A percentile compares a stretch with the other conserved stretches of the same genome.
Evolutionary conservation across 768 basidiomycete genomes (phyloP).

Genomic region (Mrakia frigida): DNA sequence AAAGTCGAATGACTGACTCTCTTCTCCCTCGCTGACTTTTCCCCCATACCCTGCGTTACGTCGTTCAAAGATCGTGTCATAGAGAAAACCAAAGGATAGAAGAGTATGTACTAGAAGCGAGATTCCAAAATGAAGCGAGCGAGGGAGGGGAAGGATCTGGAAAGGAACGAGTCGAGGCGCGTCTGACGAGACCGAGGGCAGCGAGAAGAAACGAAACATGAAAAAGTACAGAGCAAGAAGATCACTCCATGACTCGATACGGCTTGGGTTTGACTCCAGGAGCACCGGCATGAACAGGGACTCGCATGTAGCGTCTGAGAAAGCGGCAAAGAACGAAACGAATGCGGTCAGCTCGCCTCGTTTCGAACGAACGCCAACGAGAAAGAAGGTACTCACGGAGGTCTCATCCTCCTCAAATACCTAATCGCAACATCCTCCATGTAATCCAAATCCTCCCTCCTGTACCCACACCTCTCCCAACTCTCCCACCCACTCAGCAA

Average conservation of each 20-base stretch:
- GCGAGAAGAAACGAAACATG: neutral
- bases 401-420: constrained; percentile 82
- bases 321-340: neutral
- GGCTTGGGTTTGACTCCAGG: constrained; percentile 40
- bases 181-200: neutral
- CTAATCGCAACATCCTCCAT: constrained; percentile 84
- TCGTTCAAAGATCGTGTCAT: too few species aligned
- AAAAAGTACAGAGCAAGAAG: neutral
- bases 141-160: too few species aligned
- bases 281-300: constrained; percentile 42
- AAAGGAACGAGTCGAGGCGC: too few species aligned
- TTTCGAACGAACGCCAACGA: constrained; percentile 4
- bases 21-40: too few species aligned
- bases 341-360: constrained; percentile 4
- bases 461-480: constrained; percentile 76
- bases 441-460: constrained; percentile 57
- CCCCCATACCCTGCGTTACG: too few species aligned
- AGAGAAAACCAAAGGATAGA: too few species aligned
- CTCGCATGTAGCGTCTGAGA: constrained; percentile 41
- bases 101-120: too few species aligned
- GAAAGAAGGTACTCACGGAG: constrained; percentile 59
- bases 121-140: too few species aligned
- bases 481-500: constrained; percentile 43
- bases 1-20: too few species aligned
- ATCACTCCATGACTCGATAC: constrained; percentile 42